Evolutionary conservation across 208 protist genomes (phyloP).

Genomic region (Wallacemonas sp.): DNA sequence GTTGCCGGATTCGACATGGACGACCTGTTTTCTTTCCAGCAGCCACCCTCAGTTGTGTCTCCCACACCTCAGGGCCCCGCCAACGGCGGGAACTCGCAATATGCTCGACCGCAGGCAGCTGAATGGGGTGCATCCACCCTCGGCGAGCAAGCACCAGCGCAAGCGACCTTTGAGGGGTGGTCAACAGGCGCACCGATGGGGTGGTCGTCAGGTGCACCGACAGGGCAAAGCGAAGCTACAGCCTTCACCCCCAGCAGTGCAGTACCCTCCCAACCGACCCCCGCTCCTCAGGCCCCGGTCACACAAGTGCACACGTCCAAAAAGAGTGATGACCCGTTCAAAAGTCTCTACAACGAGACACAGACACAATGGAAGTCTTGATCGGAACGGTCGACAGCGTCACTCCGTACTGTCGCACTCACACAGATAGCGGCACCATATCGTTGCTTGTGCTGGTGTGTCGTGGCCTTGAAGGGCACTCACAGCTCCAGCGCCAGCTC

Average conservation of each 20-base stretch:
- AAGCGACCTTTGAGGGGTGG: slow-evolving; percentile 12
- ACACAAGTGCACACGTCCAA: slow-evolving; percentile 1
- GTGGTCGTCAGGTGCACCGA: slow-evolving; percentile 4
- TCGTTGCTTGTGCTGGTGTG: too few relatives aligned
- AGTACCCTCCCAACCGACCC: neutral
- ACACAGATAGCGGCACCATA: neutral
- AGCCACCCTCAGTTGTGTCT: neutral
- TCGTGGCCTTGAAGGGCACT: too few relatives aligned
- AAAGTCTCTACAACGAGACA: slow-evolving; percentile 33
- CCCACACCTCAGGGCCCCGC: too few relatives aligned
- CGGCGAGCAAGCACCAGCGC: neutral
- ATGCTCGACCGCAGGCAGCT: too few relatives aligned
- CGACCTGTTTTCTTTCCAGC: slow-evolving; percentile 30
- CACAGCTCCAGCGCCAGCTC: too few relatives aligned
- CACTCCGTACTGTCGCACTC: too few relatives aligned
- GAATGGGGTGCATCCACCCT: neutral
- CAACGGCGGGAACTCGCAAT: too few relatives aligned
- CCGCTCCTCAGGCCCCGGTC: neutral
- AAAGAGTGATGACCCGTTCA: slow-evolving; percentile 42
- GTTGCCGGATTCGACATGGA: slow-evolving; percentile 32
- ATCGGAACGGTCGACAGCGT: too few relatives aligned
- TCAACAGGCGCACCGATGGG: slow-evolving; percentile 19
- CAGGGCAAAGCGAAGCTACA: neutral
- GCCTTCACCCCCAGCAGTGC: neutral
- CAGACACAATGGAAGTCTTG: slow-evolving; percentile 28